phyloP scores from a whole-genome alignment of 2,329 filamentous ascomycete species.

The Penicillium sp. region DNA sequence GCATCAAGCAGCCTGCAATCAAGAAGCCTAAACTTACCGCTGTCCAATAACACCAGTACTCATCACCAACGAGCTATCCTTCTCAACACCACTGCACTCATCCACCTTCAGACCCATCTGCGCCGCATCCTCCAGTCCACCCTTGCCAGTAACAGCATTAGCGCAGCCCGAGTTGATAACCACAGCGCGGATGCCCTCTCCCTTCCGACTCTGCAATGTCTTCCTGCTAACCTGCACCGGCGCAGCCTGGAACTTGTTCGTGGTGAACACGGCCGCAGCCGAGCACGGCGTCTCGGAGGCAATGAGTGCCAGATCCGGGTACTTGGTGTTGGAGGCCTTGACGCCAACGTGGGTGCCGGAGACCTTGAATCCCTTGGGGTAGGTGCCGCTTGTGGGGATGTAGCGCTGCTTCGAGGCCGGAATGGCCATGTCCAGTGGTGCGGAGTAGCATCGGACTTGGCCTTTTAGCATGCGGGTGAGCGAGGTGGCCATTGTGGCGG shows the following conservation, averaged over 20 bases:
- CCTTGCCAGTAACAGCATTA: conserved; percentile 91
- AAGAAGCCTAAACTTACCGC: conserved; percentile 50
- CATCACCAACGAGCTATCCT: conserved; percentile 81
- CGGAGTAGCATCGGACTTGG: conserved; percentile 45
- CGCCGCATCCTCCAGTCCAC: conserved; percentile 81
- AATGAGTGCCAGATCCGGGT: conserved; percentile 85
- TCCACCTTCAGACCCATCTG: conserved; percentile 80
- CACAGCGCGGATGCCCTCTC: conserved; percentile 70
- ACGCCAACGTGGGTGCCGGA: conserved; percentile 89
- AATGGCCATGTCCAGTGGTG: conserved; percentile 51
- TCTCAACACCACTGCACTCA: conserved; percentile 53
- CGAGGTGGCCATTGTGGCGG: conserved; percentile 32
- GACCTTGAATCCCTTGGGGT: conserved; percentile 83
- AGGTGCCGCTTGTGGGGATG: conserved; percentile 76
- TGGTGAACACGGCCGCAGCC: conserved; percentile 90
- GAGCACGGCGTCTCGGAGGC: conserved; percentile 81
- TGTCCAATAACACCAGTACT: conserved; percentile 98
- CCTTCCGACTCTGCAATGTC: conserved; percentile 63
- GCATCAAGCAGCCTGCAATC: background rate
- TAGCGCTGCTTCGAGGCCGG: conserved; percentile 85
- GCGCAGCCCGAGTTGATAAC: conserved; percentile 95
- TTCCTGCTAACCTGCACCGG: conserved; percentile 81
- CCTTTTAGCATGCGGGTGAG: conserved; percentile 38
- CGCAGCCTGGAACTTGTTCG: conserved; percentile 96
- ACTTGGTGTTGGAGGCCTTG: conserved; percentile 85